Evolutionary conservation across 257 asterid genomes (phyloP), one percentile per base, ranked within the genome.

Genomic region (Lycium barbarum): DNA sequence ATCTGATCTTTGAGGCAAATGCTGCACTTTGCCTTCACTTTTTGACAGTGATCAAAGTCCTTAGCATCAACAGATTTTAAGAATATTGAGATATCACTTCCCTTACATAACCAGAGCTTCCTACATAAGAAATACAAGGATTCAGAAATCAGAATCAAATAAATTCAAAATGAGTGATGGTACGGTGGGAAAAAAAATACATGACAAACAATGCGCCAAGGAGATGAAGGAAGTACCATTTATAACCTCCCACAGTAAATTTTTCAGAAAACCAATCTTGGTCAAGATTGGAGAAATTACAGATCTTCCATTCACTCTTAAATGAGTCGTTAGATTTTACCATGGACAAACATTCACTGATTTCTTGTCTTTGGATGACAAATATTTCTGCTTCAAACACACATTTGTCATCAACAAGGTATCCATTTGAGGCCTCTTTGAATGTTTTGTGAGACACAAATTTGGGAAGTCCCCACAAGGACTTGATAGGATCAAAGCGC

Each of bases 391-490:
- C 86, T 9, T 90, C 92, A 65, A 88, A 82, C 15, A 85, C 88
- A 70, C 89, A 86, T 0, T 26, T 86, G 70, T 90, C 87, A 3
- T 83, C 79, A 0, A 86, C 84, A 11, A 85, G 18, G 45, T 66
- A 90, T 0, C 90, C 88, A 1, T 83, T 88, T 12, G 83, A 59
- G 47, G 84, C 70, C 38, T 86, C 80, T 5, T 2, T 76, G 70
- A 89, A 62, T 18, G 5, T 35, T 10, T 63, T 38, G 49, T 62
- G 83, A 0, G 85, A 57, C n/a, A 88, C 70, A 47, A 90, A 35
- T 40, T 88, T 45, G 58, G 86, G 3, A 49, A 86, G 84, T 3
- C 91, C 91, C 90, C 88, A 76, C 45, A 18, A 26, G 2, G 81
- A 13, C 47, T 72, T 67, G 59, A 87, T 9, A 15, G 45, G 55